These are phyloP conservation scores for Chalciporus chontae DNA, from an alignment of 768 basidiomycete species.

Conservation along the genomic window DNA sequence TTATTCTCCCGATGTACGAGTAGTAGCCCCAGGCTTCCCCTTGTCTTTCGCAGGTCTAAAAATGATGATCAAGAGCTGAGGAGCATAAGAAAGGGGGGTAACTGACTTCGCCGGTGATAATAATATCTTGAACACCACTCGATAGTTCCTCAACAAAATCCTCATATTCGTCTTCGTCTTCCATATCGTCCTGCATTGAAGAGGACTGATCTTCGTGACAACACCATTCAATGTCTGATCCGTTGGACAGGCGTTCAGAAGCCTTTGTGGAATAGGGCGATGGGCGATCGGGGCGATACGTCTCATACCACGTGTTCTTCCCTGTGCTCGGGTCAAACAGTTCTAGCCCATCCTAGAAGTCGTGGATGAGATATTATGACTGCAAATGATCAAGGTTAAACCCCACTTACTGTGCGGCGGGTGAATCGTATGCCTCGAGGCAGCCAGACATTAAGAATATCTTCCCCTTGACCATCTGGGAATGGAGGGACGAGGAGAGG, in stretches of 20 bases:
- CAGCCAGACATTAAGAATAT: constrained; percentile 48
- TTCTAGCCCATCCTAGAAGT: constrained; percentile 38
- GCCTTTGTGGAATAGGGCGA: constrained; percentile 36
- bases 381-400: neutral
- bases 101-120: constrained; percentile 49
- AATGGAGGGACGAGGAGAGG: constrained; percentile 36
- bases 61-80: neutral
- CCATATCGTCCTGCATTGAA: constrained; percentile 20
- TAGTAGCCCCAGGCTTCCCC: constrained; percentile 50
- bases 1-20: constrained; percentile 44
- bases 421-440: constrained; percentile 36
- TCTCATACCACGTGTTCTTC: constrained; percentile 42
- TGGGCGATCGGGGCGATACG: constrained; percentile 37
- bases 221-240: constrained; percentile 21
- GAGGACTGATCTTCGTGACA: constrained; percentile 19
- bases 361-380: constrained; percentile 10
- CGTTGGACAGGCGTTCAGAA: constrained; percentile 25
- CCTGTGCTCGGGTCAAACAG: constrained; percentile 40
- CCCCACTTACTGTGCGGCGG: constrained; percentile 31
- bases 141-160: constrained; percentile 35
- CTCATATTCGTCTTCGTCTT: constrained; percentile 36
- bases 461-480: constrained; percentile 35
- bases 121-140: constrained; percentile 47
- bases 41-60: constrained; percentile 40
- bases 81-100: neutral